These are phyloP conservation scores for Salix suchowensis DNA, from an alignment of 345 rosid genomes.

Conservation along the genomic window DNA sequence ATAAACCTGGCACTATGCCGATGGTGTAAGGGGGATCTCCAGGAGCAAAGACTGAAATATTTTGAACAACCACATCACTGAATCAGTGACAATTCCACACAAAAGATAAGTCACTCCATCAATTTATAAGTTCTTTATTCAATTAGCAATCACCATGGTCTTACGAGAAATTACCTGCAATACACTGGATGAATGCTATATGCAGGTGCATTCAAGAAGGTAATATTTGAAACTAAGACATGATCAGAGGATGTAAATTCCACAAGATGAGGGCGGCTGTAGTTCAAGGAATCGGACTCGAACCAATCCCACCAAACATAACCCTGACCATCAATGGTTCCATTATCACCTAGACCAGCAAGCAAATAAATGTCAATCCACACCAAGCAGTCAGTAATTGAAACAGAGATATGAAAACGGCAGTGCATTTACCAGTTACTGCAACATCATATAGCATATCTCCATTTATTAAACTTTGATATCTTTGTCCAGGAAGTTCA, in stretches of 20 bases:
- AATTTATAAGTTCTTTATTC: background rate
- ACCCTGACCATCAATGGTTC: constrained; percentile 91
- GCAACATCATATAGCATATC: constrained; percentile 69
- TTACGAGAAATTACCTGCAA: constrained; percentile 49
- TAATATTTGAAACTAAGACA: constrained; percentile 72
- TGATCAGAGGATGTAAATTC: constrained; percentile 60
- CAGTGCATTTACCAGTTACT: constrained; percentile 53
- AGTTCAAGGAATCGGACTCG: constrained; percentile 54
- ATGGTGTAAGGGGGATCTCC: constrained; percentile 58
- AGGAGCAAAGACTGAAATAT: constrained; percentile 50
- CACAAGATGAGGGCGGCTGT: constrained; percentile 83
- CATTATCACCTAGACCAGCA: constrained; percentile 61
- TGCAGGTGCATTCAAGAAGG: constrained; percentile 78
- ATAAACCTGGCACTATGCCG: constrained; percentile 79
- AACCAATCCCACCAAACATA: constrained; percentile 86
- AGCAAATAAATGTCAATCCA: background rate
- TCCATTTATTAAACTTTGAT: constrained; percentile 78
- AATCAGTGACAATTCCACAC: constrained; percentile 15
- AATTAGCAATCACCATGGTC: background rate
- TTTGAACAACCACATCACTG: constrained; percentile 59
- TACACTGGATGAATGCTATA: constrained; percentile 81
- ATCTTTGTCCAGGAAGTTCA: constrained; percentile 71
- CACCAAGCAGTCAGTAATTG: background rate
- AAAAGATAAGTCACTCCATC: background rate
- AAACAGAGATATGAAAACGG: background rate